Base-by-base conservation (phyloP, 2,329 filamentous ascomycete genomes). In the Coniochaeta hoffmannii region DNA sequence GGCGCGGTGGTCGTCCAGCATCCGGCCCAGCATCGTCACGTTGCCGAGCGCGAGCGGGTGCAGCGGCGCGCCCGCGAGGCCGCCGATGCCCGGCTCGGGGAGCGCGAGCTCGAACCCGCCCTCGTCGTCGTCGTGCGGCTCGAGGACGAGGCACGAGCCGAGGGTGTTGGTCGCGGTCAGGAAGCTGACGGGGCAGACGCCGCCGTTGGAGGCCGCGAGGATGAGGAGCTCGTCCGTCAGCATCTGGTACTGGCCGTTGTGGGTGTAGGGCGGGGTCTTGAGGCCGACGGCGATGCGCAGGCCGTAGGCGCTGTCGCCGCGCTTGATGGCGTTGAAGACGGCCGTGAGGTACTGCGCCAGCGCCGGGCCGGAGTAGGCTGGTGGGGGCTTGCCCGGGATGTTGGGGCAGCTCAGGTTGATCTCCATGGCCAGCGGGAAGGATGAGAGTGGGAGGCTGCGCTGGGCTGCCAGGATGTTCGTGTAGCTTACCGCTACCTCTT, bases 341-440 rank as follows among this genome's bases (percentile, higher is more conserved):
- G 71, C 69, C 1, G 61, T 59, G 1, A 92, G 70, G 58, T 89
- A 90, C 5, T 69, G 68, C 0, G 66, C 59, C 2, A 92, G 66
- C 0, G 76, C 72, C 0, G 61, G 60, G 0, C 73, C 68, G 8
- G 80, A 76, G 66, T 91, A 92, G 0, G 88, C 88, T 6, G 88
- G 87, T 1, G 89, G 89, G 0, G 88, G 84, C 50, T 79, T 78
- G 17, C 73, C 72, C 0, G 79, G 76, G 52, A 92, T 91, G 63
- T 93, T 92, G 0, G 89, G 89, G 62, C 89, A 92, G 31, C 82
- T 87, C 30, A 92, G 79, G 65, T 93, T 93, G 63, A 92, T 75
- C 68, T 93, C 89, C 74, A 91, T 81, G 17, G 83, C 84, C 1
- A 89, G 72, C 1, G 76, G 75, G 60, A 83, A 59, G n/a, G 26